Evolutionary conservation across 164 flowering plant species (phyloP), one percentile per base, ranked within the genome.

Genomic region (Liriodendron chinense): DNA sequence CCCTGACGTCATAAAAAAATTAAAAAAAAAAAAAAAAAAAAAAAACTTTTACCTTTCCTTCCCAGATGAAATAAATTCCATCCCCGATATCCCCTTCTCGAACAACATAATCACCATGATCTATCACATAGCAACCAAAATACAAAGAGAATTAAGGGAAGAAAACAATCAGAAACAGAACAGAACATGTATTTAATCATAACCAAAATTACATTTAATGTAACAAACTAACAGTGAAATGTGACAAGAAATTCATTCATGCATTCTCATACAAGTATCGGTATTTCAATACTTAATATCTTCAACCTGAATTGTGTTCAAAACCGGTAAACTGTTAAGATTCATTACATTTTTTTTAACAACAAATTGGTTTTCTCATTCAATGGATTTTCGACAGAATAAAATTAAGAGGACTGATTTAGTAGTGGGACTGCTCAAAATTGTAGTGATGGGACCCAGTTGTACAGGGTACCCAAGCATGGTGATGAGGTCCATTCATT

Each of bases 11-110:
- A 53, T 53, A 13, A 12, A 53, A 53, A 53, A 53, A 53, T 53
- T n/a, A n/a, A n/a, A n/a, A 16, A 53, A 53, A 10, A 16, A 2
- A 16, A 53, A 5, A 53, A 53, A 1, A 76, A 69, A 2, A 53
- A 72, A 18, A 64, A 14, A 14, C 65, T 20, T 67, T 72, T 78
- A 90, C 99, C 92, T 90, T 91, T 71, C 99, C 98, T 23, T 91
- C 94, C 96, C 91, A 95, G 23, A 95, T 83, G 82, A 92, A 91
- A 75, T 89, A 95, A 49, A 91, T 76, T 57, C 97, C 99, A 78
- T 88, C 94, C 49, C 89, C 93, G 64, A 47, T 28, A 59, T 90
- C 89, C 16, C 97, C 98, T 76, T 89, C 92, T 3, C 89, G 88
- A 74, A 90, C 86, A 70, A 94, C 83, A 72, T 82, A 83, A 65